Conservation (phyloP, 331 rosid genomes). For the Quercus tomentella region DNA sequence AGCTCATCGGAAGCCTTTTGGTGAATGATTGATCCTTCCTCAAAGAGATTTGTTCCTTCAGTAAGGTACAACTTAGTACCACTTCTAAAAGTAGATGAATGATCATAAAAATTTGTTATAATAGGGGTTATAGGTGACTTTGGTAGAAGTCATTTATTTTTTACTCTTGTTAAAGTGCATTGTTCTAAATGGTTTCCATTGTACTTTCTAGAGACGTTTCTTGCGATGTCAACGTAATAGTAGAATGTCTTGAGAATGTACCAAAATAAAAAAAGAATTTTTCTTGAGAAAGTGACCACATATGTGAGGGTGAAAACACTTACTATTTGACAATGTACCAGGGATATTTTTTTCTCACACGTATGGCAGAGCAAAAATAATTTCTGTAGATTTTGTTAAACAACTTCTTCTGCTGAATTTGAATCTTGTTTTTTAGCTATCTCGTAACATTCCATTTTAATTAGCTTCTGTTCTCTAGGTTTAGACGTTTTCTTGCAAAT, state of each 20-base stretch:
- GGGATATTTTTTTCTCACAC: neutral
- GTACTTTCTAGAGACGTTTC: neutral
- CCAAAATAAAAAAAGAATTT: neutral
- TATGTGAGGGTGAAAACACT: neutral
- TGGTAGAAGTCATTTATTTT: neutral
- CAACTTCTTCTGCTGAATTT: neutral
- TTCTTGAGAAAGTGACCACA: neutral
- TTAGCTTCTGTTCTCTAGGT: neutral
- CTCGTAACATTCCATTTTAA: neutral
- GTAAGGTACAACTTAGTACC: neutral
- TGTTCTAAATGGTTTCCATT: neutral
- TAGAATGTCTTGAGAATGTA: neutral
- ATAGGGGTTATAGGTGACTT: neutral
- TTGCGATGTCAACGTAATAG: neutral
- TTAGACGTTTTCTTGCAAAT: neutral
- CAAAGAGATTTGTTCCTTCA: neutral
- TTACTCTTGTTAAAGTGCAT: neutral
- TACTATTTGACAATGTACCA: neutral
- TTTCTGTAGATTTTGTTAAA: neutral
- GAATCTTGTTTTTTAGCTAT: neutral
- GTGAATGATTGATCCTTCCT: neutral
- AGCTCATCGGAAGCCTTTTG: neutral
- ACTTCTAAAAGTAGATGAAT: neutral
- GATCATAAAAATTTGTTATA: neutral
- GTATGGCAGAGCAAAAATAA: neutral